Conservation (phyloP, 495 filamentous ascomycete species). For the Xylaria sp. region DNA sequence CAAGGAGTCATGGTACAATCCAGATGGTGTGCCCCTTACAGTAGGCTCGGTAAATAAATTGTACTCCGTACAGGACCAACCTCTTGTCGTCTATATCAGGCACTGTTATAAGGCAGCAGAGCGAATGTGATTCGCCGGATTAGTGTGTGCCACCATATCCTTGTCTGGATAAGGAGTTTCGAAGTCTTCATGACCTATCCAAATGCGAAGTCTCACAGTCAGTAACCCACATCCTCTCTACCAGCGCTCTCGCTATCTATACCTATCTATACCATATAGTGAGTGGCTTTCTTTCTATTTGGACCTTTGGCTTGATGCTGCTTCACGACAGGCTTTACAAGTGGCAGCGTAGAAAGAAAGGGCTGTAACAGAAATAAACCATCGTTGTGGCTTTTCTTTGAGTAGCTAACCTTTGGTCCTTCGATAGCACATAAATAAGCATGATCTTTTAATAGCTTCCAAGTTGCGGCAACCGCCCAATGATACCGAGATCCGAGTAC, state of each 20-base stretch:
- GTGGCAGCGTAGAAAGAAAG: background rate
- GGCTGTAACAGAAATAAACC: conserved; percentile 1
- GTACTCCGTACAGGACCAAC: background rate
- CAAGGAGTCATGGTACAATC: background rate
- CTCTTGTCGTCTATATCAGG: background rate
- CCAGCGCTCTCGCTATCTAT: background rate
- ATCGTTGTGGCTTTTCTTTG: conserved; percentile 13
- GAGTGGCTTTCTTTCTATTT: background rate
- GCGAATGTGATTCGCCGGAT: conserved; percentile 7
- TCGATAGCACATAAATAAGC: background rate
- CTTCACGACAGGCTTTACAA: background rate
- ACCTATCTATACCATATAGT: background rate
- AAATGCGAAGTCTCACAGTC: background rate
- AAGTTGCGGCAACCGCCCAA: background rate
- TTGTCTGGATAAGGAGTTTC: conserved; percentile 19
- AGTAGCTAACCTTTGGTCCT: background rate
- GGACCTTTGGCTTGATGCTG: background rate
- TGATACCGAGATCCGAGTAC: conserved; percentile 19
- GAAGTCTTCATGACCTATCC: background rate
- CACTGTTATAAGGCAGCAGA: background rate
- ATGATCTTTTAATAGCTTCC: conserved; percentile 24
- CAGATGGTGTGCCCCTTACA: conserved; percentile 13
- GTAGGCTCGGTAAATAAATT: conserved; percentile 7
- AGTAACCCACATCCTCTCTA: background rate
- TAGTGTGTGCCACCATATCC: background rate